Base-by-base conservation (phyloP, 768 basidiomycete species). In the Myochromella boudieri region DNA sequence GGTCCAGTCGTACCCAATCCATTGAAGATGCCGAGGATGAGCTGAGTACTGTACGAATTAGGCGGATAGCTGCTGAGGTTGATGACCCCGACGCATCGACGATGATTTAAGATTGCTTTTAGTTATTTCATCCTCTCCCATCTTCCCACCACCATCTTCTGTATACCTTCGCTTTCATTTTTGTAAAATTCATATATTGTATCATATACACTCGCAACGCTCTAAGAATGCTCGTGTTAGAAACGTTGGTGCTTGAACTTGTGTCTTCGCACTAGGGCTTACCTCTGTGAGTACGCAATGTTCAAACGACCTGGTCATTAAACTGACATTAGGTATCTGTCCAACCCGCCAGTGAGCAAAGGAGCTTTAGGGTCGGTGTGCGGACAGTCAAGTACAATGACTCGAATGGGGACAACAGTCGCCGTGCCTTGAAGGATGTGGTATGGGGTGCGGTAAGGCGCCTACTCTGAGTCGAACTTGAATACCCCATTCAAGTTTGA, bases 61-160 rank as follows among this genome's bases (percentile, higher is more conserved):
- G 56, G 34, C 49, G 40, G n/a, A 61, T 59, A 21, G 37, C 58
- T n/a, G 26, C 32, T 21, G 50, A 46, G 46, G 67, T 72, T 62
- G 74, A 77, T 53, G 62, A 64, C n/a, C n/a, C n/a, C n/a, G 33
- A 65, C 67, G 51, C 72, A 78, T 38, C 68, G 76, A 64, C 78
- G 81, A n/a, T n/a, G n/a, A 55, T 81, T 61, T 54, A 37, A 49
- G 48, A 42, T 34, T 57, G 24, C 34, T 45, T 44, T 53, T 17
- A 25, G 25, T 15, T 29, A 24, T 32, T n/a, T 47, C 39, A 44
- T 37, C 21, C 27, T 25, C 28, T 17, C 17, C 37, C 15, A 12
- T 20, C 6, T 24, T 22, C 20, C 34, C 14, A 39, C 18, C 41
- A 12, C 27, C 37, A 33, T 40, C 20, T 27, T 12, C 41, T 49